phyloP scores from a whole-genome alignment of 768 basidiomycete species.

The Hypholoma fasciculare region DNA sequence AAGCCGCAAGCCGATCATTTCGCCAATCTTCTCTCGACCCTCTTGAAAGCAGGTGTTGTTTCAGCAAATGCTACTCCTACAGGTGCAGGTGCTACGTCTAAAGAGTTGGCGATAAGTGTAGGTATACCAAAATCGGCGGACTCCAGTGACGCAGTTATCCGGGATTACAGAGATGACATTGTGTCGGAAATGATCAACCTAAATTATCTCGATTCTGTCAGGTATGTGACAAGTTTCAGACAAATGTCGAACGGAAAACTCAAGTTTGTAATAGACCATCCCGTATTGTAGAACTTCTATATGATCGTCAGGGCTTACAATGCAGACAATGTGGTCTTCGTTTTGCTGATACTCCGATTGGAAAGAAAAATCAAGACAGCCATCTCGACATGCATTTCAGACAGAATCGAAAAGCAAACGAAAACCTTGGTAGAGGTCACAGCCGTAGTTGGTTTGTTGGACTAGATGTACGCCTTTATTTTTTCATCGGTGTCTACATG shows the following conservation, averaged over 20 bases:
- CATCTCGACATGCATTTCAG: slow-evolving; percentile 98
- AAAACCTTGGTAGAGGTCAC: slow-evolving; percentile 80
- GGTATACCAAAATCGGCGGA: slow-evolving; percentile 28
- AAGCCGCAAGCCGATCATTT: slow-evolving; percentile 36
- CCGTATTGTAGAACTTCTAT: slow-evolving; percentile 64
- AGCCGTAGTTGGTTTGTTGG: slow-evolving; percentile 89
- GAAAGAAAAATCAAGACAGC: slow-evolving; percentile 77
- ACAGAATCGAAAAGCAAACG: slow-evolving; percentile 83
- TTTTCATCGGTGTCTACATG: neutral
- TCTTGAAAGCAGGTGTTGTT: slow-evolving; percentile 81
- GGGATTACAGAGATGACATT: slow-evolving; percentile 61
- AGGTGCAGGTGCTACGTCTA: slow-evolving; percentile 44
- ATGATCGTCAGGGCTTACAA: slow-evolving; percentile 72
- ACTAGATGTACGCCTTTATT: slow-evolving; percentile 61
- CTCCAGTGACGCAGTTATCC: slow-evolving; percentile 45
- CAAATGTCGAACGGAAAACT: neutral
- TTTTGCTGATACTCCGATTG: slow-evolving; percentile 70
- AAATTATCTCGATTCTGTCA: slow-evolving; percentile 67
- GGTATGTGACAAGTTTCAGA: slow-evolving; percentile 42
- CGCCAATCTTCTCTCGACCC: slow-evolving; percentile 59
- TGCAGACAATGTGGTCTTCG: slow-evolving; percentile 95
- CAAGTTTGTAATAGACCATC: slow-evolving; percentile 27
- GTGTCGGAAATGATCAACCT: slow-evolving; percentile 62
- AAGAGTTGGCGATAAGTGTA: slow-evolving; percentile 32
- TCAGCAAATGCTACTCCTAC: slow-evolving; percentile 52